These are phyloP conservation scores for Paraconiothyrium brasiliense DNA, from an alignment of 2,329 filamentous ascomycete genomes.

Conservation along the genomic window DNA sequence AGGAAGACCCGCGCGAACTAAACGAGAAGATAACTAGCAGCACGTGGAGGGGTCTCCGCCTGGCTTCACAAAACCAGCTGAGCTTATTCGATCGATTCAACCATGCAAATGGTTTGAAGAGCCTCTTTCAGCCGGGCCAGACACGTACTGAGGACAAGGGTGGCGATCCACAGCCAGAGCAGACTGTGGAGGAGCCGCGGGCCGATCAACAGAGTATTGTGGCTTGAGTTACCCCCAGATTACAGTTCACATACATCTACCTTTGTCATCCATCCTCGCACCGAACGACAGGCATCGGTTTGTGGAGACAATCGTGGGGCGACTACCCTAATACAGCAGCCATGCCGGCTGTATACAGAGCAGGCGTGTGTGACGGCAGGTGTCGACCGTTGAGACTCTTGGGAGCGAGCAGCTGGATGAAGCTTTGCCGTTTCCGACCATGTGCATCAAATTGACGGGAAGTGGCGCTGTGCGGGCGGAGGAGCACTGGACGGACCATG, in stretches of 20 bases:
- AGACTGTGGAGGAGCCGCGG: constrained; percentile 53
- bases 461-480: constrained; percentile 40
- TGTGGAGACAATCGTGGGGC: background rate
- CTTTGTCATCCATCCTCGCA: background rate
- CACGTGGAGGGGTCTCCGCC: constrained; percentile 86
- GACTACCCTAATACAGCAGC: background rate
- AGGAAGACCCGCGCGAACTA: constrained; percentile 67
- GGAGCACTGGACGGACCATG: constrained; percentile 28
- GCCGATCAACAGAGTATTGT: constrained; percentile 49
- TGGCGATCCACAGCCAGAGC: constrained; percentile 47
- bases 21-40: constrained; percentile 84
- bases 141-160: constrained; percentile 48
- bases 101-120: constrained; percentile 70
- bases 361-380: background rate
- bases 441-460: constrained; percentile 43
- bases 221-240: constrained; percentile 17
- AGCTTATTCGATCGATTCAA: constrained; percentile 87
- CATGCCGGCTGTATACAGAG: background rate
- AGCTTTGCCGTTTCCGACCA: constrained; percentile 42
- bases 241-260: background rate
- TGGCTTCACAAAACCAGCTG: constrained; percentile 78
- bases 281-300: background rate
- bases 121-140: constrained; percentile 56
- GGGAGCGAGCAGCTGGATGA: constrained; percentile 30
- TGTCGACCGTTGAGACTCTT: constrained; percentile 31